Evolutionary conservation across 2,329 filamentous ascomycete species (phyloP), one percentile per base, ranked within the genome.

Genomic region (Xylaria multiplex): DNA sequence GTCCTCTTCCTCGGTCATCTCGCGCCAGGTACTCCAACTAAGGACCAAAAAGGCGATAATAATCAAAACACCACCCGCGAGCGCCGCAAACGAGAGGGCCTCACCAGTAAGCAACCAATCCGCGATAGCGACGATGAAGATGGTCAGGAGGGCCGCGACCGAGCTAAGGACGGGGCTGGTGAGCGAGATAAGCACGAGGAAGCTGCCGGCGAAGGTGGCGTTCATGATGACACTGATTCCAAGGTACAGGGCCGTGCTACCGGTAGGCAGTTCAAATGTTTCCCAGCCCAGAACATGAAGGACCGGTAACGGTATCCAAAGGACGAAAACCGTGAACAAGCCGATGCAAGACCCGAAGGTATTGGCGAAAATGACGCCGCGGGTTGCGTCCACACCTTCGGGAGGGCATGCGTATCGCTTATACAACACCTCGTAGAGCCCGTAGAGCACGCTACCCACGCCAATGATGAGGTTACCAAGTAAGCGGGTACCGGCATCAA

Each of bases 351-450:
- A 92, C 60, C 93, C 96, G 75, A 98, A 96, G 0, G 92, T 91
- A 77, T 97, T 98, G 74, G 96, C 94, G 73, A 99, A 98, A 66
- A 98, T 90, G 84, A 97, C 96, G 72, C 93, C 94, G n/a, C 94
- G 89, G n/a, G 87, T 88, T 0, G 96, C 88, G 9, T 55, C 49
- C 88, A 90, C 60, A 56, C 93, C 94, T 71, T 97, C 94, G 0
- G 96, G 96, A 11, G 96, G 96, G 77, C 96, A 99, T 14, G 95
- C 95, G 66, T 90, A 89, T 66, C 90, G 90, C 84, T 99, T 99
- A 82, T 99, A 99, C 45, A 99, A 80, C 6, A 99, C 96, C 79
- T 99, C 96, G 79, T 99, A 99, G 54, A 99, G 89, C 0, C 96
- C 96, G 78, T 99, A 99, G 19, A 99, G 85, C 6, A 99, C 90